Conservation (phyloP, 2,329 filamentous ascomycete genomes). For the Ophiocordyceps robertsii region DNA sequence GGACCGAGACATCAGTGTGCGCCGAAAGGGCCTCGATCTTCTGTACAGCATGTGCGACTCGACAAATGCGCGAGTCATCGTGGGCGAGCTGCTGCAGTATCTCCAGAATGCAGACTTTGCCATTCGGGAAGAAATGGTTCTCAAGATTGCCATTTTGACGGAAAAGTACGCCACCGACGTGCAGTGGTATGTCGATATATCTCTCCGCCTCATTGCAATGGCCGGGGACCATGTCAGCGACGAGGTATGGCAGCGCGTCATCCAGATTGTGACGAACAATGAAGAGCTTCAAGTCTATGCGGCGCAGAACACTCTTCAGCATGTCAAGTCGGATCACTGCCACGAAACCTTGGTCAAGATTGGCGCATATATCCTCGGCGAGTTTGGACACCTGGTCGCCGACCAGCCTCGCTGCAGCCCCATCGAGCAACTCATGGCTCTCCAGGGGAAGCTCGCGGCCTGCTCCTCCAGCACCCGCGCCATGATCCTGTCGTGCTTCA, state of each 20-base stretch:
- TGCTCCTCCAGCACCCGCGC: conserved; percentile 83
- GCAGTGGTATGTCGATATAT: conserved; percentile 99
- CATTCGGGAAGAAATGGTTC: conserved; percentile 96
- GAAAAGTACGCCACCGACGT: conserved; percentile 98
- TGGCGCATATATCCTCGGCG: conserved; percentile 86
- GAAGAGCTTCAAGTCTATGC: conserved; percentile 96
- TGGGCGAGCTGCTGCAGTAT: conserved; percentile 85
- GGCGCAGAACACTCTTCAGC: conserved; percentile 82
- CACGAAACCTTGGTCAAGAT: conserved; percentile 98
- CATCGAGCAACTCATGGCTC: conserved; percentile 89
- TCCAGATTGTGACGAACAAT: conserved; percentile 98
- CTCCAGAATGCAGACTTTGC: conserved; percentile 95
- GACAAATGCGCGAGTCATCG: conserved; percentile 85
- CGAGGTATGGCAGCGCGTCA: conserved; percentile 97
- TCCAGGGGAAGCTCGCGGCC: conserved; percentile 79
- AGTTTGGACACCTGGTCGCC: conserved; percentile 93
- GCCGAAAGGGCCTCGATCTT: conserved; percentile 86
- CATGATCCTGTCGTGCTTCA: conserved; percentile 87
- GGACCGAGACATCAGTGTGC: conserved; percentile 92
- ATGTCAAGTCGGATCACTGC: conserved; percentile 84
- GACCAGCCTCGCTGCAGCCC: conserved; percentile 87
- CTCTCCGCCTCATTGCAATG: conserved; percentile 84
- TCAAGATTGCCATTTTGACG: conserved; percentile 96
- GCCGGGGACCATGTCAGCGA: conserved; percentile 97
- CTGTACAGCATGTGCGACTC: conserved; percentile 99